phyloP scores from a whole-genome alignment of 2,329 filamentous ascomycete species.

The Fusarium brachygibbosum region DNA sequence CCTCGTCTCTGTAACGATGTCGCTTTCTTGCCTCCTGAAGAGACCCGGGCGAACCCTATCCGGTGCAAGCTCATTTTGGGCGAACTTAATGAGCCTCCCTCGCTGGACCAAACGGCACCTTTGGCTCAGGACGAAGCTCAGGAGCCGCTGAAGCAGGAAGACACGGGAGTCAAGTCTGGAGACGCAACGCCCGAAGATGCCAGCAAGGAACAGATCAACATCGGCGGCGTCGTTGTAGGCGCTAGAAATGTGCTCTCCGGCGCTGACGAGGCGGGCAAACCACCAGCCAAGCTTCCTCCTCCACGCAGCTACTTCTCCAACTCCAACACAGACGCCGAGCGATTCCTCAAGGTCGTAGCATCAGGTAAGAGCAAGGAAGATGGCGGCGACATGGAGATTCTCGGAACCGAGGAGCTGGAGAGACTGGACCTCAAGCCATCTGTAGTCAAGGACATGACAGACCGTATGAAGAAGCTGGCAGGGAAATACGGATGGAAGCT shows the following conservation, averaged over 20 bases:
- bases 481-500: slow-evolving; percentile 82
- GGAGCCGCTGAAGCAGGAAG: slow-evolving; percentile 29
- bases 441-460: slow-evolving; percentile 76
- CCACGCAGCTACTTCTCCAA: slow-evolving; percentile 58
- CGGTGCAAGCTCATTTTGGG: slow-evolving; percentile 78
- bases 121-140: slow-evolving; percentile 48
- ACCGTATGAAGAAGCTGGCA: slow-evolving; percentile 76
- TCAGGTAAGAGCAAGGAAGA: slow-evolving; percentile 64
- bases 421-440: slow-evolving; percentile 75
- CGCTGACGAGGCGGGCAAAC: slow-evolving; percentile 62
- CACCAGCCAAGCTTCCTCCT: slow-evolving; percentile 60
- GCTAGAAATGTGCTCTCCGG: slow-evolving; percentile 63
- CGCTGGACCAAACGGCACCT: slow-evolving; percentile 50
- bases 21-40: slow-evolving; percentile 85
- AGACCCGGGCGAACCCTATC: slow-evolving; percentile 81
- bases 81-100: slow-evolving; percentile 58
- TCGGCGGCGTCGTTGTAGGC: slow-evolving; percentile 68
- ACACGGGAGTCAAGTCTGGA: slow-evolving; percentile 4
- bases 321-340: slow-evolving; percentile 41
- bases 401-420: slow-evolving; percentile 76
- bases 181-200: slow-evolving; percentile 38
- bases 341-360: slow-evolving; percentile 61
- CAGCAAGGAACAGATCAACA: slow-evolving; percentile 58
- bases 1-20: slow-evolving; percentile 89
- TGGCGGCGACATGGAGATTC: slow-evolving; percentile 70